phyloP scores from a whole-genome alignment of 2,329 filamentous ascomycete genomes.

The Pseudocercospora musae region DNA sequence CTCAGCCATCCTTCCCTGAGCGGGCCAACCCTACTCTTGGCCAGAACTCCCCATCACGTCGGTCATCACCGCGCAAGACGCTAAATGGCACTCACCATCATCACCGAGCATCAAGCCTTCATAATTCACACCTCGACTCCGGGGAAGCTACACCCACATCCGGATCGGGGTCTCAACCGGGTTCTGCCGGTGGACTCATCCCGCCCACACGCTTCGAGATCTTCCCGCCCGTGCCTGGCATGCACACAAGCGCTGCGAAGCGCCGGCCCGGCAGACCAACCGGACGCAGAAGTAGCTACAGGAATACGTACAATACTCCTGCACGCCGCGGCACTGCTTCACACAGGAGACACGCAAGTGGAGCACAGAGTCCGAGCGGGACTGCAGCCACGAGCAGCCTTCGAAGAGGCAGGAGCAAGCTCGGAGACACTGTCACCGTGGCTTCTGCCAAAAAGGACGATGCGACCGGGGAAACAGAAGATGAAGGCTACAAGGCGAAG shows the following conservation, averaged over 20 bases:
- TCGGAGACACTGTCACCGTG: constrained; percentile 38
- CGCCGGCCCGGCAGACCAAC: constrained; percentile 33
- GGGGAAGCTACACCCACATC: constrained; percentile 25
- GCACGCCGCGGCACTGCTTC: constrained; percentile 19
- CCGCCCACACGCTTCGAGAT: constrained; percentile 72
- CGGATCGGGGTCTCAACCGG: constrained; percentile 28
- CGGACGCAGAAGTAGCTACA: constrained; percentile 26
- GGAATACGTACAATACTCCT: constrained; percentile 27
- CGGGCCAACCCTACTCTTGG: constrained; percentile 1
- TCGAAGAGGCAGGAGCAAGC: constrained; percentile 43
- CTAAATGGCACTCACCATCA: constrained; percentile 27
- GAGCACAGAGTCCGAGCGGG: not conserved
- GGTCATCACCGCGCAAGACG: constrained; percentile 32
- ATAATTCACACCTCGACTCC: constrained; percentile 16
- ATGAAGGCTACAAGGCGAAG: not conserved
- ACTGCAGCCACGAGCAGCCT: constrained; percentile 19
- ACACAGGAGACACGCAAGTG: constrained; percentile 1
- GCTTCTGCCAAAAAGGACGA: constrained; percentile 31
- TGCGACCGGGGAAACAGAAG: constrained; percentile 18
- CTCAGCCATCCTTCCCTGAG: constrained; percentile 28
- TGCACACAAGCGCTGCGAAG: constrained; percentile 32
- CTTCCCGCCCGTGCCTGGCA: constrained; percentile 65
- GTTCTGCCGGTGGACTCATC: constrained; percentile 46
- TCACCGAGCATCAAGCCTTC: constrained; percentile 7
- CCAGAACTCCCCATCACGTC: constrained; percentile 28